phyloP scores from a whole-genome alignment of 2,329 filamentous ascomycete species.

The Plectosphaerella plurivora region DNA sequence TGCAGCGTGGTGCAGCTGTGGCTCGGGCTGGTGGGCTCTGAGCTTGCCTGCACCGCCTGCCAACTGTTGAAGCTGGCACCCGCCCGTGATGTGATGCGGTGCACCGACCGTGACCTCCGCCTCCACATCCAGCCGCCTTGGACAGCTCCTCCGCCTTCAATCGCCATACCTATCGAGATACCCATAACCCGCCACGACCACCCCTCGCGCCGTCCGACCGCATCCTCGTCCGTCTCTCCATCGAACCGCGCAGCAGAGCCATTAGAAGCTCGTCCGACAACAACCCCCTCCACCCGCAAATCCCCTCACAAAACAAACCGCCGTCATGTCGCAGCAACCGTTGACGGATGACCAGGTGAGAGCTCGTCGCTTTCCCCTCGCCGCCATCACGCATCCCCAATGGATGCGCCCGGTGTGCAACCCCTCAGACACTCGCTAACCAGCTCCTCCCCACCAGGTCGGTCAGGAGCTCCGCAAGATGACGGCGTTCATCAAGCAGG shows the following conservation, averaged over 20 bases:
- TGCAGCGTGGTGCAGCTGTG: not conserved
- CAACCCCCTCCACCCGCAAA: constrained; percentile 3
- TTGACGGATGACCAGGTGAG: constrained; percentile 18
- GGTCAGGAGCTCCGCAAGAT: constrained; percentile 98
- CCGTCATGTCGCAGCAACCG: constrained; percentile 15
- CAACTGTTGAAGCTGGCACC: not conserved
- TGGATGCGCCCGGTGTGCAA: not conserved
- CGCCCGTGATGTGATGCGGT: not conserved
- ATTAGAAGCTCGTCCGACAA: not conserved
- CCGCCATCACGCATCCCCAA: not conserved
- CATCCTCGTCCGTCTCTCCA: constrained; percentile 2
- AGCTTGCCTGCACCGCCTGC: not conserved
- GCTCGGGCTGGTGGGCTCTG: not conserved
- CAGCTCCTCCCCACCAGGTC: constrained; percentile 56
- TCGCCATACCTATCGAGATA: not conserved
- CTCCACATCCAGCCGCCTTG: no score
- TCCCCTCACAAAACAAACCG: constrained; percentile 9
- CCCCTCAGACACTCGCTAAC: not conserved
- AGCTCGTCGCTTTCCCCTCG: not conserved
- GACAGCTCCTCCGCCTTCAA: not conserved
- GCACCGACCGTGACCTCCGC: not conserved
- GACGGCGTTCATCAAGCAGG: constrained; percentile 99
- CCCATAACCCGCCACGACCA: not conserved
- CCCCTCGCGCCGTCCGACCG: constrained; percentile 6
- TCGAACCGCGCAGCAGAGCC: not conserved